Conservation (phyloP, 140 eudicot genomes). For the Oenanthe javanica region DNA sequence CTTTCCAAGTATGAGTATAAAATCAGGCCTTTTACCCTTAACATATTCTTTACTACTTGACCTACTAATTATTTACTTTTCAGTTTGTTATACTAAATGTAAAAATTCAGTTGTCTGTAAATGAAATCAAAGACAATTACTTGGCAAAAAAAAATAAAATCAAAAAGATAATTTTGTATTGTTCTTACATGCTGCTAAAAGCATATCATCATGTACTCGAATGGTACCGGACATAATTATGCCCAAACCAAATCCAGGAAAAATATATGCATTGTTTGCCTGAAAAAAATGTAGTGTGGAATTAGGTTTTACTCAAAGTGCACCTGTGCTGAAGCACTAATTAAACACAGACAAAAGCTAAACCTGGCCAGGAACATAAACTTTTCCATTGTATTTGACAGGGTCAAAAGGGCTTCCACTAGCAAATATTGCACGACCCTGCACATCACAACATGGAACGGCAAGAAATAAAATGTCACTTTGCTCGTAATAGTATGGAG, state of each 20-base stretch:
- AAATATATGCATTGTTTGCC: slow-evolving; percentile 95
- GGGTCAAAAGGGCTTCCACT: slow-evolving; percentile 98
- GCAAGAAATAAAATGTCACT: background rate
- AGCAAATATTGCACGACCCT: slow-evolving; percentile 90
- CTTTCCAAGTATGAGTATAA: background rate
- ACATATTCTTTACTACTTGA: background rate
- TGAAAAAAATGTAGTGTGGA: slow-evolving; percentile 11
- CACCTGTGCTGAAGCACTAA: background rate
- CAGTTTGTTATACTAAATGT: background rate
- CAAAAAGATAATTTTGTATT: background rate
- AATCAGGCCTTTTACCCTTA: background rate
- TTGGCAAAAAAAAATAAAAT: background rate
- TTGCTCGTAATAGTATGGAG: background rate
- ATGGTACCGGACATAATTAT: slow-evolving; percentile 87
- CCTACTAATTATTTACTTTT: background rate
- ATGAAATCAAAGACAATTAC: background rate
- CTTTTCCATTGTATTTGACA: slow-evolving; percentile 48
- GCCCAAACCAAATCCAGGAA: slow-evolving; percentile 96
- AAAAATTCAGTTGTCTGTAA: background rate
- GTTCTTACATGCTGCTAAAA: slow-evolving; percentile 81
- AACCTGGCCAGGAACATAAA: slow-evolving; percentile 85
- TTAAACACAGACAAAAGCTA: background rate
- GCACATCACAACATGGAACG: slow-evolving; percentile 1
- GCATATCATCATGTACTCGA: slow-evolving; percentile 82
- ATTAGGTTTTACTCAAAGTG: background rate